phyloP scores from a whole-genome alignment of 768 basidiomycete species.

The Boletus coccyginus region DNA sequence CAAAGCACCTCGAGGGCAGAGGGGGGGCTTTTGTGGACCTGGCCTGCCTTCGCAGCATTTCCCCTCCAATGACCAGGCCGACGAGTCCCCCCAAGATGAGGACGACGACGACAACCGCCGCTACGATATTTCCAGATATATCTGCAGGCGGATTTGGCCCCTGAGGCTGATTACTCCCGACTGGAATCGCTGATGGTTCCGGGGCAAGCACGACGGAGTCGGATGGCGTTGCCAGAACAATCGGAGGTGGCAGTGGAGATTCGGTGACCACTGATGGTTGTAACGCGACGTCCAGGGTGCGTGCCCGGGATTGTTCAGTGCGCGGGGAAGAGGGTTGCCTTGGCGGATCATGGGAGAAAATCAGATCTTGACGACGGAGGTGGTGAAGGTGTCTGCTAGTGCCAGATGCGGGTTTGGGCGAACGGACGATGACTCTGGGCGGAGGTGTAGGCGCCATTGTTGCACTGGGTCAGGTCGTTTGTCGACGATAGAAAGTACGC shows the following conservation, averaged over 20 bases:
- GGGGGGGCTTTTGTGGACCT: not conserved
- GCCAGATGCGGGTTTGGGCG: not conserved
- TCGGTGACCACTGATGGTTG: slow-evolving; percentile 10
- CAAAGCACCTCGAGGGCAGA: not conserved
- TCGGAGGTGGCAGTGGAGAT: not conserved
- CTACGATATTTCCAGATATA: slow-evolving; percentile 21
- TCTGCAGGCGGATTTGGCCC: slow-evolving; percentile 2
- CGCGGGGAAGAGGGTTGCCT: not conserved
- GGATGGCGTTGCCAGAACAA: slow-evolving; percentile 1
- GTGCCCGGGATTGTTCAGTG: slow-evolving; percentile 4
- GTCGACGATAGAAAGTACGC: not conserved
- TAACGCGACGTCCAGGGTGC: not conserved
- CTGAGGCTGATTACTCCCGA: not conserved
- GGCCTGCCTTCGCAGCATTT: slow-evolving; percentile 21
- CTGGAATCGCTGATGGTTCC: slow-evolving; percentile 3
- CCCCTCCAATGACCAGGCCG: slow-evolving; percentile 27
- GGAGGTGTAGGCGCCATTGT: slow-evolving; percentile 24
- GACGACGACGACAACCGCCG: slow-evolving; percentile 20
- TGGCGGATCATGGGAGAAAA: slow-evolving; percentile 1
- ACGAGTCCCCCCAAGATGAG: slow-evolving; percentile 29
- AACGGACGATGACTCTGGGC: not conserved
- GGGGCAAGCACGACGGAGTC: slow-evolving; percentile 4
- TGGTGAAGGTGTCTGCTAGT: slow-evolving; percentile 7
- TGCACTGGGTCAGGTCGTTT: not conserved
- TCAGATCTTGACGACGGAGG: slow-evolving; percentile 15